These are phyloP conservation scores for Pseudomonodictys pantanalensis DNA, from an alignment of 495 filamentous ascomycete species.

Conservation along the genomic window DNA sequence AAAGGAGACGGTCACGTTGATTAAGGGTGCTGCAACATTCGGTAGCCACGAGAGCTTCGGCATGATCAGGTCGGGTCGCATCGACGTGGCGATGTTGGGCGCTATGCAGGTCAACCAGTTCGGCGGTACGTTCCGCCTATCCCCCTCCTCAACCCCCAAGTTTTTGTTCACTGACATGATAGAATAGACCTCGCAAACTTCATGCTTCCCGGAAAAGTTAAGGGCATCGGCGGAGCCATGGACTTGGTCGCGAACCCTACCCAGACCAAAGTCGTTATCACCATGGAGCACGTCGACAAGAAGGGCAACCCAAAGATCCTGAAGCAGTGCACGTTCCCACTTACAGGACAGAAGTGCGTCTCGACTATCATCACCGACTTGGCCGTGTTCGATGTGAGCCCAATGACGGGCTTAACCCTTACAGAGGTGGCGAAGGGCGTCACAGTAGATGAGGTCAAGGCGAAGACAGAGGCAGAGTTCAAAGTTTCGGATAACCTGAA, in stretches of 20 bases:
- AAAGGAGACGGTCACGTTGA: conserved; percentile 89
- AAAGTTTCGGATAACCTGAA: conserved; percentile 48
- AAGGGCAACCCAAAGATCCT: conserved; percentile 91
- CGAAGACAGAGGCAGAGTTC: conserved; percentile 57
- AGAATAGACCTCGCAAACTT: conserved; percentile 85
- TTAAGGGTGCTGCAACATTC: conserved; percentile 75
- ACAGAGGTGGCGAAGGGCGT: conserved; percentile 57
- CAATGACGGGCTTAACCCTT: conserved; percentile 65
- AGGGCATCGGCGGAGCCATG: conserved; percentile 95
- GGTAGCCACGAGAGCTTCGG: conserved; percentile 89
- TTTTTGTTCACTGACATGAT: no score
- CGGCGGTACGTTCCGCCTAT: conserved; percentile 10
- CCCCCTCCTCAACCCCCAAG: not conserved
- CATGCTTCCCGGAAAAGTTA: conserved; percentile 89
- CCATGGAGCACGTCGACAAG: conserved; percentile 94
- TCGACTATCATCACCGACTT: conserved; percentile 91
- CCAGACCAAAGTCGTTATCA: conserved; percentile 86
- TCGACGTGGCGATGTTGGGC: conserved; percentile 85
- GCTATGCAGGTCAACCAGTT: conserved; percentile 86
- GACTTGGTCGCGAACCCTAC: conserved; percentile 84
- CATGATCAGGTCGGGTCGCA: conserved; percentile 85
- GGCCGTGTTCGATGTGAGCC: conserved; percentile 88
- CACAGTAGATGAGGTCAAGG: conserved; percentile 51
- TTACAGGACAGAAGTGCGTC: conserved; percentile 82
- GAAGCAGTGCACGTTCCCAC: conserved; percentile 73